These are phyloP conservation scores for Penicillium sp. DNA, from an alignment of 2,329 filamentous ascomycete species.

Conservation along the genomic window DNA sequence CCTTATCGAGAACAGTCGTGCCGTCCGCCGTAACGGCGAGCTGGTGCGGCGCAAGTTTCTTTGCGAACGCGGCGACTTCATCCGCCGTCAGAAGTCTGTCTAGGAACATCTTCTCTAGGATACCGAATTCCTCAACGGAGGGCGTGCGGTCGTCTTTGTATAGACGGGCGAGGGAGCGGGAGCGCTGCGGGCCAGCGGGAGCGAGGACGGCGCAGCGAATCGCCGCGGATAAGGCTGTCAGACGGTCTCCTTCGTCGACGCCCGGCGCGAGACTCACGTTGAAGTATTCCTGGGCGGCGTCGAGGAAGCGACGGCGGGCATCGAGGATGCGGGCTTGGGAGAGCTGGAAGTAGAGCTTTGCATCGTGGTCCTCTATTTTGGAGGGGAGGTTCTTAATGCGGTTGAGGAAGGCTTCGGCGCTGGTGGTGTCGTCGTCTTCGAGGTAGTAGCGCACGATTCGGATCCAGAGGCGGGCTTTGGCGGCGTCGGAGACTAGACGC, in stretches of 20 bases:
- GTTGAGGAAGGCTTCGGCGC: conserved; percentile 84
- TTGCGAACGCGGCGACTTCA: conserved; percentile 85
- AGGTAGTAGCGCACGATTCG: conserved; percentile 92
- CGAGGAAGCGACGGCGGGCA: conserved; percentile 82
- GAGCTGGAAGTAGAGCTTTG: conserved; percentile 81
- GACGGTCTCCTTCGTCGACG: conserved; percentile 81
- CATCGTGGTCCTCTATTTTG: conserved; percentile 68
- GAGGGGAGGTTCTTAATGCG: conserved; percentile 89
- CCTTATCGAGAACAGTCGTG: conserved; percentile 86
- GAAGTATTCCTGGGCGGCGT: conserved; percentile 84
- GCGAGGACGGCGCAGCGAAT: conserved; percentile 91
- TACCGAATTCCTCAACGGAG: conserved; percentile 74
- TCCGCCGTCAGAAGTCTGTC: conserved; percentile 74
- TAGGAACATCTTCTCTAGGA: conserved; percentile 96
- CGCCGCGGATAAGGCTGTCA: conserved; percentile 79
- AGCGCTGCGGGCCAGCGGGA: conserved; percentile 81
- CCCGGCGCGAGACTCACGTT: conserved; percentile 73
- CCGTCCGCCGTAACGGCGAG: conserved; percentile 86
- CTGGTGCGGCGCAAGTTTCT: conserved; percentile 79
- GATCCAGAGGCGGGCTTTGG: conserved; percentile 84
- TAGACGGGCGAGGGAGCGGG: conserved; percentile 72
- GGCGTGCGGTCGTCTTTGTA: conserved; percentile 89
- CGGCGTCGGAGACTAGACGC: conserved; percentile 74
- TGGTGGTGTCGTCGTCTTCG: conserved; percentile 85
- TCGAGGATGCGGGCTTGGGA: conserved; percentile 92